A percentile compares a stretch with the other conserved stretches of the same genome.
Evolutionary conservation across 2,329 filamentous ascomycete species (phyloP).

Genomic region (Alternaria longipes): DNA sequence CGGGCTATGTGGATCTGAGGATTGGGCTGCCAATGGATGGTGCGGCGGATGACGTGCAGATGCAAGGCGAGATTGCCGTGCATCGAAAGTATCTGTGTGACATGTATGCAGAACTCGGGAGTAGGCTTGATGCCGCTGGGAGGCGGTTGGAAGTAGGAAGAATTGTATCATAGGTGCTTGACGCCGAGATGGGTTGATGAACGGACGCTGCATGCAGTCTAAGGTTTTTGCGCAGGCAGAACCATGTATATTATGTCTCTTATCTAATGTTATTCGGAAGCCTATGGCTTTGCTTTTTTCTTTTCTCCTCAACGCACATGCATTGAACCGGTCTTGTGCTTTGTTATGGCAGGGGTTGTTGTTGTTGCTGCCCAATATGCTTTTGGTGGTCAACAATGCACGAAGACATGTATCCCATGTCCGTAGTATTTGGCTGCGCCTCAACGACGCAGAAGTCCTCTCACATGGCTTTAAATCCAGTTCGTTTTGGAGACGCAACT

Average conservation of each 20-base stretch:
- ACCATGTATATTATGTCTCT: constrained; percentile 1
- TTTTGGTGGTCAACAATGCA: not conserved
- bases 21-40: constrained; percentile 26
- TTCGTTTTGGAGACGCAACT: not conserved
- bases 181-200: not conserved
- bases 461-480: not conserved
- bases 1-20: constrained; percentile 27
- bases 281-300: not conserved
- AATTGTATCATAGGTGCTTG: constrained; percentile 5
- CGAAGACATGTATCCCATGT: not conserved
- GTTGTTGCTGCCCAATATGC: not conserved
- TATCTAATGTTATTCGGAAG: not conserved
- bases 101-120: constrained; percentile 35
- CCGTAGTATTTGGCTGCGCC: not conserved
- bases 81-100: constrained; percentile 23
- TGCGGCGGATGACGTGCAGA: constrained; percentile 18
- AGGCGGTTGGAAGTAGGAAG: not conserved
- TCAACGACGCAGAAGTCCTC: not conserved
- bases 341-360: not conserved
- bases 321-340: not conserved
- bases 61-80: constrained; percentile 26
- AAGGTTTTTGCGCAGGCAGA: not conserved
- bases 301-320: not conserved
- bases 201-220: not conserved
- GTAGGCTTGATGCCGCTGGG: constrained; percentile 1